These are phyloP conservation scores for Collybia sordida DNA, from an alignment of 768 basidiomycete genomes.

Conservation along the genomic window DNA sequence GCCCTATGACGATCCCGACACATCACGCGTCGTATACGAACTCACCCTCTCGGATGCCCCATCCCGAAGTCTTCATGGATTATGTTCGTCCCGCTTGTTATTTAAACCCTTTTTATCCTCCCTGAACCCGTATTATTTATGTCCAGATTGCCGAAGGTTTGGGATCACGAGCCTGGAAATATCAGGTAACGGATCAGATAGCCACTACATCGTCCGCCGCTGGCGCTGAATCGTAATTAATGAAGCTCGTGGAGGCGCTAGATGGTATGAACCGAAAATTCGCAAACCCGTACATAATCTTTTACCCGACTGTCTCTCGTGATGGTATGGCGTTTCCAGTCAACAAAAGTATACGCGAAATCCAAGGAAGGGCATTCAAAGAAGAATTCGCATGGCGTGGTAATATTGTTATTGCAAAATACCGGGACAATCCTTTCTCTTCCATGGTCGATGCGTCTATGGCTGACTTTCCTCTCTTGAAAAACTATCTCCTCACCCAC, in stretches of 20 bases:
- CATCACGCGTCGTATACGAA: conserved; percentile 45
- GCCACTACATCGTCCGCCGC: not conserved
- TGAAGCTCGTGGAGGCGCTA: conserved; percentile 68
- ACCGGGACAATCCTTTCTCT: conserved; percentile 49
- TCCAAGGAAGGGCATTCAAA: conserved; percentile 61
- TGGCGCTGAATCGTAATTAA: not conserved
- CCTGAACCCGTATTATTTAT: conserved; percentile 7
- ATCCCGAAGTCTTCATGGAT: conserved; percentile 86
- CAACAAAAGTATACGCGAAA: conserved; percentile 74
- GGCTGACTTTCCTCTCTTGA: conserved; percentile 80
- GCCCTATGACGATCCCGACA: conserved; percentile 43
- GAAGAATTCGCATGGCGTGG: conserved; percentile 77
- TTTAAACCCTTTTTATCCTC: conserved; percentile 1
- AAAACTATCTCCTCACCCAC: conserved; percentile 76
- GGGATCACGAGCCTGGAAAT: conserved; percentile 69
- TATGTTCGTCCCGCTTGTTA: conserved; percentile 39
- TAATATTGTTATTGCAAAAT: conserved; percentile 78
- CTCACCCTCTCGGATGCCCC: conserved; percentile 64
- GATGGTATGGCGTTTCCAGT: conserved; percentile 82
- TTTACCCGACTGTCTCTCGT: conserved; percentile 73
- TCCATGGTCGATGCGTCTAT: conserved; percentile 75
- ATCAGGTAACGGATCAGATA: conserved; percentile 45
- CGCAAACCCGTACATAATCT: conserved; percentile 76
- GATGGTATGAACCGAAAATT: conserved; percentile 83
- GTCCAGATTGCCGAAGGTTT: conserved; percentile 67